Evolutionary conservation across 2,329 filamentous ascomycete species (phyloP).

Genomic region (Lithohypha guttulata): DNA sequence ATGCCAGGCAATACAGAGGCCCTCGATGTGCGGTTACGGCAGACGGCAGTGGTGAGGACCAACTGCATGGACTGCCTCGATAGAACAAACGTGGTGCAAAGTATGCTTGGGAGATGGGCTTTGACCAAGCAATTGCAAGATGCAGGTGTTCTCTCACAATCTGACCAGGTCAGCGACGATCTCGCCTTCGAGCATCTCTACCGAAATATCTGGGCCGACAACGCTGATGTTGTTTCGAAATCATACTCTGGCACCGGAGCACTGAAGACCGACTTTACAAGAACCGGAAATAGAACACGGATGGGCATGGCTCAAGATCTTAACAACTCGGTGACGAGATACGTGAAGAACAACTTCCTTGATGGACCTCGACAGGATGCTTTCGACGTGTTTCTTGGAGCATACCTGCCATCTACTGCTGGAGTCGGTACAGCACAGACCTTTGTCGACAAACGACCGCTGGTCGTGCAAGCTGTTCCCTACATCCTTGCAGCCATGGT

Average conservation of each 20-base stretch:
- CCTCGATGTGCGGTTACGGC: constrained; percentile 68
- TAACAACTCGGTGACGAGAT: constrained; percentile 78
- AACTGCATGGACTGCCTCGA: constrained; percentile 99
- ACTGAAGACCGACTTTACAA: constrained; percentile 94
- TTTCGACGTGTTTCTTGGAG: constrained; percentile 86
- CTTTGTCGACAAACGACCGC: constrained; percentile 73
- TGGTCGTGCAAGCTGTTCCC: constrained; percentile 85
- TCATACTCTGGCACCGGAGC: constrained; percentile 94
- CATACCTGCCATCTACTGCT: constrained; percentile 64
- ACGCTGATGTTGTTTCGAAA: constrained; percentile 86
- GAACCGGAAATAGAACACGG: constrained; percentile 81
- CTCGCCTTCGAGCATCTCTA: constrained; percentile 77
- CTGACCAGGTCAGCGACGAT: constrained; percentile 71
- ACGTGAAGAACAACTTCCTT: constrained; percentile 85
- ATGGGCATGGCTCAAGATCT: constrained; percentile 76
- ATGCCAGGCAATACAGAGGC: constrained; percentile 63
- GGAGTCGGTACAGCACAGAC: constrained; percentile 61
- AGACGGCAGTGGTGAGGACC: constrained; percentile 85
- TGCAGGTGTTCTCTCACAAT: constrained; percentile 63
- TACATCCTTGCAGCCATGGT: constrained; percentile 79
- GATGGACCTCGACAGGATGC: constrained; percentile 92
- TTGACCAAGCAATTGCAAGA: constrained; percentile 83
- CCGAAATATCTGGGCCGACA: constrained; percentile 97
- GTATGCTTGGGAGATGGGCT: constrained; percentile 84
- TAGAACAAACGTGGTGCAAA: constrained; percentile 94